Percentiles rank a stretch among this genome's conserved stretches.
Conservation (phyloP, 305 asterid genomes). For the Fraxinus baroniana region DNA sequence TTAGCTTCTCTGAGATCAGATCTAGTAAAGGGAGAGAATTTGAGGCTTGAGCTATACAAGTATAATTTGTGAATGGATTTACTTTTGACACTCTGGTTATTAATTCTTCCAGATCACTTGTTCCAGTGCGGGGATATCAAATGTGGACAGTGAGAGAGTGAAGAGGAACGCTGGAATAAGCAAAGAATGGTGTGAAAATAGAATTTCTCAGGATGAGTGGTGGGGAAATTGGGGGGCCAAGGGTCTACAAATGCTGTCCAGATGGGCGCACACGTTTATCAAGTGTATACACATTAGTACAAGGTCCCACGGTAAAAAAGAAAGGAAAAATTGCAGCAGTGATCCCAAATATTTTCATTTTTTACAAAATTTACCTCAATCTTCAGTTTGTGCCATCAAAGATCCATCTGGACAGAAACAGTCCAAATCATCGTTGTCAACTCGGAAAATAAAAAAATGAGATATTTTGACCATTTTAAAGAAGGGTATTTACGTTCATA, state of each 20-base stretch:
- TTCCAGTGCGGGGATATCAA: not conserved
- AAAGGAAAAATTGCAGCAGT: too few species aligned
- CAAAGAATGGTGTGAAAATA: conserved; percentile 26
- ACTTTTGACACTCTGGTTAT: conserved; percentile 28
- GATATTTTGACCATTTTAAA: too few species aligned
- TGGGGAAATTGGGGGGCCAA: not conserved
- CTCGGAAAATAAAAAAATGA: too few species aligned
- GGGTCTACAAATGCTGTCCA: not conserved
- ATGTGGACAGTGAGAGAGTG: not conserved
- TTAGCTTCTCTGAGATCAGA: conserved; percentile 32
- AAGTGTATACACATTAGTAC: not conserved
- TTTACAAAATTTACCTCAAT: too few species aligned
- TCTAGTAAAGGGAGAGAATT: conserved; percentile 24
- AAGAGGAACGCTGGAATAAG: conserved; percentile 24
- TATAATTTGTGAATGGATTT: conserved; percentile 25
- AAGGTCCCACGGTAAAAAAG: too few species aligned
- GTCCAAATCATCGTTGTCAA: too few species aligned
- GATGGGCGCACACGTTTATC: conserved; percentile 20
- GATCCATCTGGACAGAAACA: too few species aligned
- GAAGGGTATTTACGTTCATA: too few species aligned
- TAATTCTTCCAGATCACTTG: conserved; percentile 24
- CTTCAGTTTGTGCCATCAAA: too few species aligned
- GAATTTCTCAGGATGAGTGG: not conserved
- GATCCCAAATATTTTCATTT: too few species aligned
- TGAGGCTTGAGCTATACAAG: conserved; percentile 21